Evolutionary conservation across 768 basidiomycete genomes (phyloP).

Genomic region (Boletus speciosus): DNA sequence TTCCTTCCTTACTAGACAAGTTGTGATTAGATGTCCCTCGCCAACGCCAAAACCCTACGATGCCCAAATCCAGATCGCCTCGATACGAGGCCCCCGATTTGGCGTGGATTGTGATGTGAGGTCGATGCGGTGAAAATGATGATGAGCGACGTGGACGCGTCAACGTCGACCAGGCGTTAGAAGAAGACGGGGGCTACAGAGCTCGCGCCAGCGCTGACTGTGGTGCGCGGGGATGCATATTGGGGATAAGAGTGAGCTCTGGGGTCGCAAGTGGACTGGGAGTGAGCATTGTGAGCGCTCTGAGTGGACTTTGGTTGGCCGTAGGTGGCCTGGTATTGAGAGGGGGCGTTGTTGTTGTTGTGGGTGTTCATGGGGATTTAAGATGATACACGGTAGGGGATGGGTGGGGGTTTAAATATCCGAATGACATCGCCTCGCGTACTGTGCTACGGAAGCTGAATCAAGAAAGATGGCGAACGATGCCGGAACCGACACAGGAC

Average conservation of each 20-base stretch:
- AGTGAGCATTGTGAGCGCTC: constrained; percentile 13
- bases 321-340: constrained; percentile 14
- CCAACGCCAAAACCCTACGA: neutral
- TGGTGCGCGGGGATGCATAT: constrained; percentile 27
- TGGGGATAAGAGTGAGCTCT: constrained; percentile 24
- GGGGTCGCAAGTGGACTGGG: constrained; percentile 20
- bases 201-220: constrained; percentile 49
- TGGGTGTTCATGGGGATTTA: constrained; percentile 27
- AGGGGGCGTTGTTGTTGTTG: constrained; percentile 14
- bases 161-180: constrained; percentile 29
- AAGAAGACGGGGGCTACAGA: constrained; percentile 58
- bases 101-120: constrained; percentile 1
- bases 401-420: constrained; percentile 26
- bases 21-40: constrained; percentile 17
- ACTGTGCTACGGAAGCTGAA: constrained; percentile 12
- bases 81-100: constrained; percentile 1
- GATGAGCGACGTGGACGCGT: constrained; percentile 1
- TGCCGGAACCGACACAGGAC: constrained; percentile 31
- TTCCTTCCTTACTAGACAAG: constrained; percentile 16
- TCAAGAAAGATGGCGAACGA: constrained; percentile 20
- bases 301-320: constrained; percentile 22
- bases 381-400: neutral
- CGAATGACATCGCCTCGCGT: constrained; percentile 26
- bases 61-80: constrained; percentile 12
- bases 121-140: neutral